These are phyloP conservation scores for Reticulascus tulasneorum DNA, from an alignment of 2,329 filamentous ascomycete species.

Conservation along the genomic window DNA sequence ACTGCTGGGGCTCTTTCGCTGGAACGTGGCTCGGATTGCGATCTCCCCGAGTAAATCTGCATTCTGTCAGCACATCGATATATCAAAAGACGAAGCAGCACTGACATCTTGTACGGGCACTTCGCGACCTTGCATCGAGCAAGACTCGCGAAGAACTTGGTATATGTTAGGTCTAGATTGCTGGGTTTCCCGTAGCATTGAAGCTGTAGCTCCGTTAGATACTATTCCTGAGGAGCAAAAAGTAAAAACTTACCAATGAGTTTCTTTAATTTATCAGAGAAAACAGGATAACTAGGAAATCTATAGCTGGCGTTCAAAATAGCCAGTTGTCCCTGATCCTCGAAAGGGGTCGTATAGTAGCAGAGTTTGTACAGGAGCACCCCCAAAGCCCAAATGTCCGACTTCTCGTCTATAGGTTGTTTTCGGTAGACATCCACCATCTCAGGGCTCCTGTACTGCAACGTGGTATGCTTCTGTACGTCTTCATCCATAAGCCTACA, in stretches of 20 bases:
- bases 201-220: constrained; percentile 49
- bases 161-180: constrained; percentile 84
- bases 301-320: constrained; percentile 95
- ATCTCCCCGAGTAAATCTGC: constrained; percentile 68
- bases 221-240: constrained; percentile 5
- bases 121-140: constrained; percentile 81
- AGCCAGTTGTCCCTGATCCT: constrained; percentile 94
- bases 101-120: constrained; percentile 85
- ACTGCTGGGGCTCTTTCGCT: constrained; percentile 49
- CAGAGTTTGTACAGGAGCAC: constrained; percentile 96
- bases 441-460: constrained; percentile 96
- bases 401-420: constrained; percentile 96
- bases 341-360: constrained; percentile 98
- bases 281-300: constrained; percentile 81
- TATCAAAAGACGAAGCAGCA: constrained; percentile 17
- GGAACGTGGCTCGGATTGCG: constrained; percentile 58
- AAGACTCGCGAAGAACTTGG: constrained; percentile 82
- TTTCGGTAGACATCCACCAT: constrained; percentile 99
- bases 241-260: constrained; percentile 64
- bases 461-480: constrained; percentile 91
- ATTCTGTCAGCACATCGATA: constrained; percentile 13
- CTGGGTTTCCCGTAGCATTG: constrained; percentile 85
- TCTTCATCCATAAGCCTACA: constrained; percentile 94
- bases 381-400: constrained; percentile 95
- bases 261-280: constrained; percentile 85